Evolutionary conservation across 2,329 filamentous ascomycete species (phyloP), one percentile per base, ranked within the genome.

Genomic region (Cladophialophora yegresii): DNA sequence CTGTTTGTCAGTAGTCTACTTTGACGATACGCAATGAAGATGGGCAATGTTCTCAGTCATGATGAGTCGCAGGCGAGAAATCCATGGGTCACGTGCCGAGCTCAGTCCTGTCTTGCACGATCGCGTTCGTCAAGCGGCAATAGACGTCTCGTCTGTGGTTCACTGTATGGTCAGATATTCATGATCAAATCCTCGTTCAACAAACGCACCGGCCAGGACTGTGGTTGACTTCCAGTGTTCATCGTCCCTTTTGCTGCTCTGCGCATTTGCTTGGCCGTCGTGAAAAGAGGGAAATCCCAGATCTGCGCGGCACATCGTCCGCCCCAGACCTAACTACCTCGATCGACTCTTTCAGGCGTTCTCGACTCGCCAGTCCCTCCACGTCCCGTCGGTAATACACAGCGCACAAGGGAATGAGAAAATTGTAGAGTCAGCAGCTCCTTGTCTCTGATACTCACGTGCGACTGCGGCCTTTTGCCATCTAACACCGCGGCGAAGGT

Each of bases 221-320:
- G 51, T 54, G 23, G 51, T 28, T 30, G 28, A 33, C 51, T 33
- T 28, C 28, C 13, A n/a, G 22, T 54, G 26, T 33, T n/a, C 22
- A 12, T 33, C 28, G 23, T 33, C 23, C 13, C 43, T 40, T 58
- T 40, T 51, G 26, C 43, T 33, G 47, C 33, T 45, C 43, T 60
- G 62, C 62, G 54, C 62, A 54, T 58, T 30, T 64, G 62, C 62
- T 65, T 54, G 58, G 58, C 62, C 62, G 58, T 61, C 57, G 62
- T 58, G 32, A 53, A 57, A 53, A 57, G 57, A 54, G 51, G 50
- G 28, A 64, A 58, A 64, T 64, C 62, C 58, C 56, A 62, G 59
- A 62, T 62, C 59, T 58, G 58, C 54, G 22, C 58, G 58, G 58
- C 58, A 61, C 49, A 26, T 65, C 58, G 43, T 59, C 57, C 57